phyloP scores from a whole-genome alignment of 768 basidiomycete species.

The Suillus hirtellus region DNA sequence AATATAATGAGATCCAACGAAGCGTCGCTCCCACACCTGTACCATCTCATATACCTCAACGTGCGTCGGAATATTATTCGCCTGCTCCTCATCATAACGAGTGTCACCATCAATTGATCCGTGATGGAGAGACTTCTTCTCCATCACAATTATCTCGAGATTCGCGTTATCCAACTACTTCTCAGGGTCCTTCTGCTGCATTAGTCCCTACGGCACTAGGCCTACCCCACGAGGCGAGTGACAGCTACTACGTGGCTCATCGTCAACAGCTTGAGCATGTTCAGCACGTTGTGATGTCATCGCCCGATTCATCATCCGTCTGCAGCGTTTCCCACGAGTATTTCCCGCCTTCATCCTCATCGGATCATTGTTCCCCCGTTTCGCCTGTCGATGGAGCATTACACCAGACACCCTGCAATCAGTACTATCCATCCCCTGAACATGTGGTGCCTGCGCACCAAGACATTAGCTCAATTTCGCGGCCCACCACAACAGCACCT shows the following conservation, averaged over 20 bases:
- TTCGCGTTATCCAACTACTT: neutral
- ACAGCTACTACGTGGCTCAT: neutral
- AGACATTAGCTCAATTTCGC: conserved; percentile 19
- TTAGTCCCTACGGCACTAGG: neutral
- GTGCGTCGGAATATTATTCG: conserved; percentile 38
- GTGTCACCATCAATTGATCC: conserved; percentile 2
- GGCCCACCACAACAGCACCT: conserved; percentile 18
- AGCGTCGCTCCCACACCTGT: conserved; percentile 28
- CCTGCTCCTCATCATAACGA: conserved; percentile 19
- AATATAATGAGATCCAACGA: conserved; percentile 35
- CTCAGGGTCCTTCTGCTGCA: conserved; percentile 6
- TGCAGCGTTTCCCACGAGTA: conserved; percentile 30
- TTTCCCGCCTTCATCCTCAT: conserved; percentile 26
- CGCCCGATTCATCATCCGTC: conserved; percentile 32
- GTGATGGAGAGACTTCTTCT: conserved; percentile 4
- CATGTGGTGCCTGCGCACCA: conserved; percentile 25
- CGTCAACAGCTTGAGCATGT: conserved; percentile 30
- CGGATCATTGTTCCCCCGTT: conserved; percentile 27
- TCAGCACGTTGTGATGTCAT: conserved; percentile 23
- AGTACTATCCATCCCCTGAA: conserved; percentile 23
- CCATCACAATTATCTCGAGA: neutral
- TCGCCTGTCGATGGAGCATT: conserved; percentile 27
- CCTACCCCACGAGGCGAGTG: neutral
- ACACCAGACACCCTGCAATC: conserved; percentile 27
- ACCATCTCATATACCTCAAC: conserved; percentile 27